These are phyloP conservation scores for Beauveria medogensis DNA, from an alignment of 2,329 filamentous ascomycete species.

Conservation along the genomic window DNA sequence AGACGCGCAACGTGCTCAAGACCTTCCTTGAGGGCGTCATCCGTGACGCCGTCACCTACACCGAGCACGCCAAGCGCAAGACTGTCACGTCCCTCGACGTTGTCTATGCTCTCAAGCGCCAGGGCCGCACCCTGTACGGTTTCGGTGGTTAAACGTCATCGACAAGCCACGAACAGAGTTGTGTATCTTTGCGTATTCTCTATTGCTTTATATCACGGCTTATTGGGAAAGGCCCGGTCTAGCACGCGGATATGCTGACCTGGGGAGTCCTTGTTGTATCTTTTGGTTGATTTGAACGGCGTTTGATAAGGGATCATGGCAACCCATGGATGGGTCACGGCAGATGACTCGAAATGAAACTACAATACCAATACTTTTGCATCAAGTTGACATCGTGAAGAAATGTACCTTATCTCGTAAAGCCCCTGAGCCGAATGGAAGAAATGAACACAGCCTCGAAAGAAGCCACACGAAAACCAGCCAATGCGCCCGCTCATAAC, in stretches of 20 bases:
- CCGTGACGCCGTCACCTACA: constrained; percentile 62
- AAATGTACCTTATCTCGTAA: background rate
- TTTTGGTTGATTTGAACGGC: background rate
- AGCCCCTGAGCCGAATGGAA: background rate
- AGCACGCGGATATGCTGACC: background rate
- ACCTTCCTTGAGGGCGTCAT: constrained; percentile 62
- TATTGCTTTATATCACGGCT: constrained; percentile 14
- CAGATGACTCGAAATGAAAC: constrained; percentile 22
- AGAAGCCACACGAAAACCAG: background rate
- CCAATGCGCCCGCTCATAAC: background rate
- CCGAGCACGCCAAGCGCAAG: constrained; percentile 65
- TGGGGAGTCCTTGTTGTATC: constrained; percentile 1
- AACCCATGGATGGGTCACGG: constrained; percentile 18
- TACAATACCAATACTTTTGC: constrained; percentile 4
- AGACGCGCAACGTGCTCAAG: constrained; percentile 62
- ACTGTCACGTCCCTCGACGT: constrained; percentile 57
- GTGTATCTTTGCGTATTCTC: background rate
- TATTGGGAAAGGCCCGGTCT: constrained; percentile 7
- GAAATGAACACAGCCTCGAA: background rate
- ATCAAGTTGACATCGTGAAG: background rate
- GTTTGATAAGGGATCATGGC: constrained; percentile 7
- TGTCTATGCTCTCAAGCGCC: constrained; percentile 52
- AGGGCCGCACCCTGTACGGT: constrained; percentile 65
- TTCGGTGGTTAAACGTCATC: constrained; percentile 58
- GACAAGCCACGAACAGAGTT: constrained; percentile 48